phyloP scores from a whole-genome alignment of 2,329 filamentous ascomycete genomes.

The Xylaria digitata region DNA sequence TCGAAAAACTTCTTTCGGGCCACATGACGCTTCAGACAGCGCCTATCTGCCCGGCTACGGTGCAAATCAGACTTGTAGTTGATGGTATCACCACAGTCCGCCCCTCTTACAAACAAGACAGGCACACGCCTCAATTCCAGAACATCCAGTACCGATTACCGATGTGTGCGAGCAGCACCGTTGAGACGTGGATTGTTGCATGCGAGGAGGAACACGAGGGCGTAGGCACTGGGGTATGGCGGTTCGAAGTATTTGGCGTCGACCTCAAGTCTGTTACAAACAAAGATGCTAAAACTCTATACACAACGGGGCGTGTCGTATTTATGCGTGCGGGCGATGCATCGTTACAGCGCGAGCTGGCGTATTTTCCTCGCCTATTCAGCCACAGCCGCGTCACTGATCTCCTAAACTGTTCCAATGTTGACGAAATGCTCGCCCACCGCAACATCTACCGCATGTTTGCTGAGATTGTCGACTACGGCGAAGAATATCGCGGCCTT shows the following conservation, averaged over 20 bases:
- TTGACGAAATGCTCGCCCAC: conserved; percentile 36
- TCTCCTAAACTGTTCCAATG: neutral
- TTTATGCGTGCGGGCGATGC: neutral
- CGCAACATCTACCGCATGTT: conserved; percentile 53
- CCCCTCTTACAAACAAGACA: conserved; percentile 35
- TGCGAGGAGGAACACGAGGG: too few species aligned
- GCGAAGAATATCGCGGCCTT: conserved; percentile 33
- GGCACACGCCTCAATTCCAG: neutral
- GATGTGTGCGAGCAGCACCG: neutral
- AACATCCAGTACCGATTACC: neutral
- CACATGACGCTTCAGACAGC: conserved; percentile 1
- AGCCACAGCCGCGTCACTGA: neutral
- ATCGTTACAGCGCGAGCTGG: neutral
- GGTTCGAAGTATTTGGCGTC: neutral
- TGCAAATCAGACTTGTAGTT: neutral
- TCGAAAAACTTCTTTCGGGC: conserved; percentile 44
- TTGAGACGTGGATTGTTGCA: neutral
- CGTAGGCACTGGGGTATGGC: neutral
- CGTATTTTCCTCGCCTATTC: neutral
- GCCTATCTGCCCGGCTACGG: conserved; percentile 6
- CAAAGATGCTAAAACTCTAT: neutral
- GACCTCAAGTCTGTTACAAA: neutral
- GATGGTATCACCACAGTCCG: conserved; percentile 19
- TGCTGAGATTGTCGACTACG: conserved; percentile 13
- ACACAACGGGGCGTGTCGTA: neutral